These are phyloP conservation scores for Fraxinus americana DNA, from an alignment of 257 asterid species.

Conservation along the genomic window DNA sequence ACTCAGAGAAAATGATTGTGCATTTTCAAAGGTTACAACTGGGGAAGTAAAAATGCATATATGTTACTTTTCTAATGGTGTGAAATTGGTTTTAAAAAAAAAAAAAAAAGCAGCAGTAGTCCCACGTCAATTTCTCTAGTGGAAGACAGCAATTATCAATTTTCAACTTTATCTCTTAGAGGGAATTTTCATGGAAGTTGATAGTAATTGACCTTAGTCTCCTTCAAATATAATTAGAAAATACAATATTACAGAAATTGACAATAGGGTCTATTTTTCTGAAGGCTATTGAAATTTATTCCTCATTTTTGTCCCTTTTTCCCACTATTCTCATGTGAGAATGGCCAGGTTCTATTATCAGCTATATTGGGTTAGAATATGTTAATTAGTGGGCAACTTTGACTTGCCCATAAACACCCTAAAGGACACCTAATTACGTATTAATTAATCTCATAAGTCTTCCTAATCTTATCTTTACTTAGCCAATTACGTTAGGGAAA, in stretches of 20 bases:
- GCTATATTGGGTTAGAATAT: not conserved
- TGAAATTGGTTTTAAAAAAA: conserved; percentile 9
- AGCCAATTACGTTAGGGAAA: too few relatives aligned
- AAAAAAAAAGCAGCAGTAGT: conserved; percentile 7
- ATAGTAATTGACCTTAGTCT: conserved; percentile 32
- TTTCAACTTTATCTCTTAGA: not conserved
- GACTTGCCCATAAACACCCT: not conserved
- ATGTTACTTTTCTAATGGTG: not conserved
- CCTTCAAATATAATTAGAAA: not conserved
- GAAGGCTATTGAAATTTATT: not conserved
- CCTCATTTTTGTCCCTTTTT: not conserved
- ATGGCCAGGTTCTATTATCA: not conserved
- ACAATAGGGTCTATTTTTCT: not conserved
- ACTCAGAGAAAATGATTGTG: not conserved
- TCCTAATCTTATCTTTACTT: not conserved
- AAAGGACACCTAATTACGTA: not conserved
- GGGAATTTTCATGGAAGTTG: conserved; percentile 27
- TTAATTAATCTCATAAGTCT: not conserved
- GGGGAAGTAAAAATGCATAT: conserved; percentile 26
- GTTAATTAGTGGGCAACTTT: not conserved
- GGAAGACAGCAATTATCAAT: conserved; percentile 31
- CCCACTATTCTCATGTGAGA: not conserved
- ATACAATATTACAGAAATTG: not conserved
- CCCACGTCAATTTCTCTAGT: conserved; percentile 22
- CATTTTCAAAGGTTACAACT: conserved; percentile 17